These are phyloP conservation scores for Globisporangium apiculatum DNA, from an alignment of 352 stramenopile species.

Conservation along the genomic window DNA sequence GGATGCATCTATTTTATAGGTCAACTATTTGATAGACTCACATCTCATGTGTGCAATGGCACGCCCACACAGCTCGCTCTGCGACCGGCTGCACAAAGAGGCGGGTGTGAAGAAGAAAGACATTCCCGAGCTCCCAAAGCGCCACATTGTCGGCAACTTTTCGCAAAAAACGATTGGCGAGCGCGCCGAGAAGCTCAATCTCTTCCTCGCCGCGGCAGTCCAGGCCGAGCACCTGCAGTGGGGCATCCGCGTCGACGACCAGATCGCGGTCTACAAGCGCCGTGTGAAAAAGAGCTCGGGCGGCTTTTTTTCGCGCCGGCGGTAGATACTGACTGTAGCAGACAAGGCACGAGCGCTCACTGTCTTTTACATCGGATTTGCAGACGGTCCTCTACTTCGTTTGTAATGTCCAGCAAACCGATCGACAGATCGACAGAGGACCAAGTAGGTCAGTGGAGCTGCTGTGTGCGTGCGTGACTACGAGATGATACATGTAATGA, in stretches of 20 bases:
- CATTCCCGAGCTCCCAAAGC: conserved; percentile 78
- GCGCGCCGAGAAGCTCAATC: conserved; percentile 81
- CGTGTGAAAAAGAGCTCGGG: conserved; percentile 56
- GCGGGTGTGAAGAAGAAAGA: conserved; percentile 76
- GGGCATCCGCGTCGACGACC: conserved; percentile 83
- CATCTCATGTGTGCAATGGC: too few relatives aligned
- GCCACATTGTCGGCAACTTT: conserved; percentile 81
- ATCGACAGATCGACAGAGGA: too few relatives aligned
- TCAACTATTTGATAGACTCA: too few relatives aligned
- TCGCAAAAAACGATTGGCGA: conserved; percentile 76
- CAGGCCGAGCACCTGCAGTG: conserved; percentile 81
- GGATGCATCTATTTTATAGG: too few relatives aligned
- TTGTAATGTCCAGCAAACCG: too few relatives aligned
- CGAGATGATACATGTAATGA: not conserved
- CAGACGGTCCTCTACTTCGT: too few relatives aligned
- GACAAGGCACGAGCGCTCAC: too few relatives aligned
- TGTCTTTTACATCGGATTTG: too few relatives aligned
- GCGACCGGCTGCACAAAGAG: conserved; percentile 82
- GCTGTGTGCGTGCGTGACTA: not conserved
- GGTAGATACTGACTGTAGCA: conserved; percentile 26
- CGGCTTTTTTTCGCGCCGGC: conserved; percentile 61
- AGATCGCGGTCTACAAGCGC: conserved; percentile 87
- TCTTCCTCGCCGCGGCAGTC: conserved; percentile 71
- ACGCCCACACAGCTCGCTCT: conserved; percentile 40
- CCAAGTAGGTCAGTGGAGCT: not conserved